A percentile compares a stretch with the other conserved stretches of the same genome.
These are phyloP conservation scores for Harringtonia lauricola DNA, from an alignment of 2,329 filamentous ascomycete species.

Conservation along the genomic window DNA sequence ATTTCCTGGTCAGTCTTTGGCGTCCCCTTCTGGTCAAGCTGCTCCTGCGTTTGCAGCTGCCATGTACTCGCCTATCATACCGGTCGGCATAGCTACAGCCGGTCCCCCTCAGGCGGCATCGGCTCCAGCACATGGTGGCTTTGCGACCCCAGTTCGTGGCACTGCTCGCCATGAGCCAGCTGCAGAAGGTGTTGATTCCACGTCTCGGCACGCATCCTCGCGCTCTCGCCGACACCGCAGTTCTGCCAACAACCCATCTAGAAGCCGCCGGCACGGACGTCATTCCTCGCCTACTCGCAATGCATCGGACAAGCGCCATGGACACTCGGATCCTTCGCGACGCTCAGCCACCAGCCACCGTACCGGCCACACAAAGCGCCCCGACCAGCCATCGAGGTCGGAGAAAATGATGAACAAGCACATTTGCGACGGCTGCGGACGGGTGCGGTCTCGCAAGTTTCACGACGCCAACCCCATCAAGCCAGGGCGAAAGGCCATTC, in stretches of 20 bases:
- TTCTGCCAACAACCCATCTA: too few species aligned
- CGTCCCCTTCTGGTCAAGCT: neutral
- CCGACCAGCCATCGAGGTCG: too few species aligned
- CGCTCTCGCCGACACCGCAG: too few species aligned
- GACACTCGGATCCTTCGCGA: neutral
- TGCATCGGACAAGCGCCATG: too few species aligned
- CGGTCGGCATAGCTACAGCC: neutral
- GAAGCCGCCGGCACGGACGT: too few species aligned
- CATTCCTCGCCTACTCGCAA: too few species aligned
- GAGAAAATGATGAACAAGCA: slow-evolving; percentile 15
- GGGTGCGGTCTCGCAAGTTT: slow-evolving; percentile 26
- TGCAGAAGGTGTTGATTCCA: too few species aligned
- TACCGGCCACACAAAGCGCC: neutral
- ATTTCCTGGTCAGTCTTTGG: neutral
- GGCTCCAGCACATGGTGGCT: too few species aligned
- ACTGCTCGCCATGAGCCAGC: too few species aligned
- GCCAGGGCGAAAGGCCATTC: slow-evolving; percentile 18
- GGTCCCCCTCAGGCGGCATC: neutral
- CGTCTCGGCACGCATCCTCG: too few species aligned
- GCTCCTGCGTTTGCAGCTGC: neutral
- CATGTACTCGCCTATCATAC: neutral
- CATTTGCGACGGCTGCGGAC: slow-evolving; percentile 32
- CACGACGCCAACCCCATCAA: slow-evolving; percentile 23
- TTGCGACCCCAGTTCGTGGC: too few species aligned
- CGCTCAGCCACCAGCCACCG: neutral